These are phyloP conservation scores for Rubia peregrina DNA, from an alignment of 305 asterid species.

Conservation along the genomic window DNA sequence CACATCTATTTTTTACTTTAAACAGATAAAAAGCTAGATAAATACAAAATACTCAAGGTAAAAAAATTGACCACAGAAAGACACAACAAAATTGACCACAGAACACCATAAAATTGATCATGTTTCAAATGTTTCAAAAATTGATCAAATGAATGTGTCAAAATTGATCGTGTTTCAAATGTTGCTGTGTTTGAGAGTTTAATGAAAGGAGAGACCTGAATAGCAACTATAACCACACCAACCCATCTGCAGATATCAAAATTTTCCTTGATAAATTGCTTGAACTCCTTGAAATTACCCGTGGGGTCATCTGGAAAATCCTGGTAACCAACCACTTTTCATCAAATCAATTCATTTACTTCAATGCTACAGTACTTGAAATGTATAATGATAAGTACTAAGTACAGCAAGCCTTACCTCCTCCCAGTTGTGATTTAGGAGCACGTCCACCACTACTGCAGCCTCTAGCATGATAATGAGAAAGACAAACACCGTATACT, in stretches of 20 bases:
- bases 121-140: not conserved
- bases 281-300: slow-evolving; percentile 59
- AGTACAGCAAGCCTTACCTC: slow-evolving; percentile 40
- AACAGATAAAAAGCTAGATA: too few relatives aligned
- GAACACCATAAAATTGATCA: not conserved
- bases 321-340: slow-evolving; percentile 33
- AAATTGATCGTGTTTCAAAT: not conserved
- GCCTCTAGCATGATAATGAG: slow-evolving; percentile 69
- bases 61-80: not conserved
- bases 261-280: slow-evolving; percentile 56
- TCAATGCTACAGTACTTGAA: not conserved
- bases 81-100: not conserved
- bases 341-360: slow-evolving; percentile 1
- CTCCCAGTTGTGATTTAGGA: slow-evolving; percentile 74
- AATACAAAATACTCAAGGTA: too few relatives aligned
- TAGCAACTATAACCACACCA: slow-evolving; percentile 57
- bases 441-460: slow-evolving; percentile 64
- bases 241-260: slow-evolving; percentile 78
- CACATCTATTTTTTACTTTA: too few relatives aligned
- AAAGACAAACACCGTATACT: slow-evolving; percentile 71
- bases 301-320: slow-evolving; percentile 81
- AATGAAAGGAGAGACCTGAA: slow-evolving; percentile 50
- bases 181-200: slow-evolving; percentile 1
- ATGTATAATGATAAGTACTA: not conserved
- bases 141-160: not conserved